These are phyloP conservation scores for Croton setiger DNA, from an alignment of 441 rosid species.

Conservation along the genomic window DNA sequence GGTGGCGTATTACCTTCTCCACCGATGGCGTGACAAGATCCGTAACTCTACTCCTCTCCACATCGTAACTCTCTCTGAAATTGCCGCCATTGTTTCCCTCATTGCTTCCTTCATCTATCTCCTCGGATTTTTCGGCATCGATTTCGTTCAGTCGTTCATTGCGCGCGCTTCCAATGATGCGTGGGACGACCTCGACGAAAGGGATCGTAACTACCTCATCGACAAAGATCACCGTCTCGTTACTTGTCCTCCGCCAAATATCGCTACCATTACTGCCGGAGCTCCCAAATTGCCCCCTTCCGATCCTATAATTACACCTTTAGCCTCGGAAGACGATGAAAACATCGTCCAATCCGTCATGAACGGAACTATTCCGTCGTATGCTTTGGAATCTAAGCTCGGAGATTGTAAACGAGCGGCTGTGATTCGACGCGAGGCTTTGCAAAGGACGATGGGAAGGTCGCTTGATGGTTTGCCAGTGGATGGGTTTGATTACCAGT, in stretches of 20 bases:
- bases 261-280: constrained; percentile 23
- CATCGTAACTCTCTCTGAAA: constrained; percentile 63
- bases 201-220: constrained; percentile 19
- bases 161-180: constrained; percentile 61
- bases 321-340: constrained; percentile 60
- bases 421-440: constrained; percentile 62
- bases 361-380: constrained; percentile 50
- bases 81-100: constrained; percentile 61
- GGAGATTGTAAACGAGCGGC: constrained; percentile 84
- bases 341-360: constrained; percentile 60
- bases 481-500: constrained; percentile 79
- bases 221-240: constrained; percentile 21
- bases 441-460: constrained; percentile 69
- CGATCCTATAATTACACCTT: constrained; percentile 21
- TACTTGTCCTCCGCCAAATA: constrained; percentile 16
- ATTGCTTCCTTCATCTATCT: constrained; percentile 77
- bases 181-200: constrained; percentile 62
- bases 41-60: constrained; percentile 77
- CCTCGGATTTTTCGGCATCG: constrained; percentile 81
- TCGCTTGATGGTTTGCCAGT: constrained; percentile 70
- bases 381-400: constrained; percentile 63
- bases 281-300: constrained; percentile 21
- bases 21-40: constrained; percentile 88
- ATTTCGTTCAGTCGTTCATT: constrained; percentile 71
- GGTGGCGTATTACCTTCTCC: constrained; percentile 68